Evolutionary conservation across 192 early-diverging fungal genomes (phyloP).

Genomic region (Phlyctochytrium bullatum): DNA sequence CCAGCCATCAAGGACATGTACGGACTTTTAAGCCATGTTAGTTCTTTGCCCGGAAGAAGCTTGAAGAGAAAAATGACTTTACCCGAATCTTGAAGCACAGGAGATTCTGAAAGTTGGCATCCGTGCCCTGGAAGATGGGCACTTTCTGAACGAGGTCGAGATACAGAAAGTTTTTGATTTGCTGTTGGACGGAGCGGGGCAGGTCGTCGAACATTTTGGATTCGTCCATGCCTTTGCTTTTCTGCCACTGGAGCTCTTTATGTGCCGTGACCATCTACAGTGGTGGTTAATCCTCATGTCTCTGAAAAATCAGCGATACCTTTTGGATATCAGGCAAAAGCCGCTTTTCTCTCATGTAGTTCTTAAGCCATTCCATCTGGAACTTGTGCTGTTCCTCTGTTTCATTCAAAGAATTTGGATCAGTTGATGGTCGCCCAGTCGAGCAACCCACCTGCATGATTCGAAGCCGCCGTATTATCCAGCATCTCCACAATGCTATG

Average conservation of each 20-base stretch:
- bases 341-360: slow-evolving; percentile 30
- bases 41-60: no score
- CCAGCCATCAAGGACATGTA: slow-evolving; percentile 31
- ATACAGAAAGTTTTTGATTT: slow-evolving; percentile 38
- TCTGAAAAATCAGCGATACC: not conserved
- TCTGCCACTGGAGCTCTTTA: slow-evolving; percentile 38
- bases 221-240: slow-evolving; percentile 34
- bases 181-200: slow-evolving; percentile 30
- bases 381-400: slow-evolving; percentile 35
- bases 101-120: slow-evolving; percentile 25
- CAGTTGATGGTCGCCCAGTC: no score
- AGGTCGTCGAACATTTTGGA: slow-evolving; percentile 32
- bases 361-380: slow-evolving; percentile 27
- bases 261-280: slow-evolving; percentile 30
- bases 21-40: no score
- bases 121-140: slow-evolving; percentile 29
- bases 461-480: slow-evolving; percentile 31
- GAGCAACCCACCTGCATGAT: slow-evolving; percentile 28
- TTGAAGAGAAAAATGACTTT: not conserved
- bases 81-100: slow-evolving; percentile 36
- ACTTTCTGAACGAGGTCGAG: slow-evolving; percentile 34
- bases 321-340: slow-evolving; percentile 26
- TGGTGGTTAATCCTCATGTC: not conserved
- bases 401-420: no score
- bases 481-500: slow-evolving; percentile 34